phyloP scores from a whole-genome alignment of 1,139 yeast species.

The Suhomyces bolitotheri region DNA sequence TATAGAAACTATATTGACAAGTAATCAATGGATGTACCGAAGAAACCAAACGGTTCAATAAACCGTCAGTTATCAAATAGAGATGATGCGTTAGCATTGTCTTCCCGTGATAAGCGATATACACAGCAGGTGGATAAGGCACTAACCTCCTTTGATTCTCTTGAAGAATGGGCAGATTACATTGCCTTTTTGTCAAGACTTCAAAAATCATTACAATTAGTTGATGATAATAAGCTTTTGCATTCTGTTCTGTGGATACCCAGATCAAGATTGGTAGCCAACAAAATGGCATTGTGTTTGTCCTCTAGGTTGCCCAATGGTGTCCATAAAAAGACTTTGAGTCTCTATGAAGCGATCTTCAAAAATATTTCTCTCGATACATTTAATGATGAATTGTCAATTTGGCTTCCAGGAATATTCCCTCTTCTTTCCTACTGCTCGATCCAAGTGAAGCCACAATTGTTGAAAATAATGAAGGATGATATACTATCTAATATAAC shows the following conservation, averaged over 20 bases:
- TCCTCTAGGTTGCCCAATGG: constrained; percentile 87
- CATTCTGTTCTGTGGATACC: constrained; percentile 49
- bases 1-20: too few species aligned
- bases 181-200: constrained; percentile 82
- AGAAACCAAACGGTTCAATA: too few species aligned
- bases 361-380: constrained; percentile 53
- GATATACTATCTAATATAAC: constrained; percentile 55
- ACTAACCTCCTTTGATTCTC: constrained; percentile 73
- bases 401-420: constrained; percentile 89
- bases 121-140: constrained; percentile 70
- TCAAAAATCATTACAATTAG: constrained; percentile 60
- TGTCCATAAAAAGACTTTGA: constrained; percentile 86
- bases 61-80: too few species aligned
- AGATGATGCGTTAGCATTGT: neutral
- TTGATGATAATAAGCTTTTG: constrained; percentile 29
- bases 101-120: constrained; percentile 67
- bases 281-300: constrained; percentile 62
- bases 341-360: constrained; percentile 72
- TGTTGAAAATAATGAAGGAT: constrained; percentile 60
- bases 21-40: too few species aligned
- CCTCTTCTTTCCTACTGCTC: constrained; percentile 88
- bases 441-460: constrained; percentile 78
- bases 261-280: constrained; percentile 41
- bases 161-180: constrained; percentile 98
- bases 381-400: constrained; percentile 51